Evolutionary conservation across 2,329 filamentous ascomycete genomes (phyloP).

Genomic region (Rhynchosporium graminicola): DNA sequence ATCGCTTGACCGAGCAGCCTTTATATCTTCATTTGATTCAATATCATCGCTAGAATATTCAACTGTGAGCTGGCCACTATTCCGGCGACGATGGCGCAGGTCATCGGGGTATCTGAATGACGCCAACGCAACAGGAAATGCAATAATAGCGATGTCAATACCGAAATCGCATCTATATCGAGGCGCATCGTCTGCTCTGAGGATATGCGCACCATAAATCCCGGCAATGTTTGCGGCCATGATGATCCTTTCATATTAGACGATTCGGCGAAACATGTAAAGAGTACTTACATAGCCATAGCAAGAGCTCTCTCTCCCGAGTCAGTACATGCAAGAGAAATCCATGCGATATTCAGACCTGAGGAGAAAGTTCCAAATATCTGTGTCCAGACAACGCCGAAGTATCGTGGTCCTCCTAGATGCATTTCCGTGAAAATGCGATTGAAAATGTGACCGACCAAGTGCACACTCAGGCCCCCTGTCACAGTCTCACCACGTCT

Average conservation of each 20-base stretch:
- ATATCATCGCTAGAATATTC: conserved; percentile 4
- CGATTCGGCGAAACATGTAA: conserved; percentile 31
- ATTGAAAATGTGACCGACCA: conserved; percentile 19
- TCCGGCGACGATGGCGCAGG: conserved; percentile 1
- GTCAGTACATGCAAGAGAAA: conserved; percentile 16
- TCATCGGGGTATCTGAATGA: conserved; percentile 8
- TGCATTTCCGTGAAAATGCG: conserved; percentile 17
- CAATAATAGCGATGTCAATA: conserved; percentile 13
- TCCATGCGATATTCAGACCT: conserved; percentile 18
- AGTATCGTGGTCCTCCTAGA: conserved; percentile 7
- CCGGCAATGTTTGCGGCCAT: conserved; percentile 33
- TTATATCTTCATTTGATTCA: conserved; percentile 7
- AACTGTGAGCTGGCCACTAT: not conserved
- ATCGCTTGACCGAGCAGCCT: conserved; percentile 2
- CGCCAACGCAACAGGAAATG: not conserved
- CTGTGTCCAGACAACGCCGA: conserved; percentile 18
- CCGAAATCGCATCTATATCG: conserved; percentile 23
- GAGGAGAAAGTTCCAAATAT: conserved; percentile 14
- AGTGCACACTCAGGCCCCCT: conserved; percentile 11
- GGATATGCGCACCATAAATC: conserved; percentile 37
- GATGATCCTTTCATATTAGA: conserved; percentile 4
- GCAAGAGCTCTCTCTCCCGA: conserved; percentile 17
- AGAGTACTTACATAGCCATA: conserved; percentile 26
- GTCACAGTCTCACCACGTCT: conserved; percentile 17
- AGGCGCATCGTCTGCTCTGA: conserved; percentile 30